Conservation (phyloP, 306 rosid species). For the Dryas octopetala region DNA sequence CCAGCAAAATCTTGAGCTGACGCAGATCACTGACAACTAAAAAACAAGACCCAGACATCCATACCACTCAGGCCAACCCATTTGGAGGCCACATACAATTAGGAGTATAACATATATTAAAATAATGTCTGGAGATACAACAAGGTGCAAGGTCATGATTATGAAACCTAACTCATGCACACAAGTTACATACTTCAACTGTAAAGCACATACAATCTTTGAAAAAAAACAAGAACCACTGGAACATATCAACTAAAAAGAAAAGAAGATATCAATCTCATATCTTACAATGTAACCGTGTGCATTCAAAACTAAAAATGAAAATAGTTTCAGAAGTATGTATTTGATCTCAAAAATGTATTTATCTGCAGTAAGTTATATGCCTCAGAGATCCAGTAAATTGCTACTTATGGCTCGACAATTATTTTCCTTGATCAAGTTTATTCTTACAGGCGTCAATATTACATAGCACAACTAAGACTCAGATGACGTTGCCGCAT, state of each 20-base stretch:
- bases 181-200: not conserved
- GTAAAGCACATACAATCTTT: not conserved
- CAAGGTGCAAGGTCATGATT: not conserved
- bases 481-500: constrained; percentile 71
- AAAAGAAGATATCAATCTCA: not conserved
- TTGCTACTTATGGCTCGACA: constrained; percentile 31
- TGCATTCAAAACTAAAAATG: constrained; percentile 11
- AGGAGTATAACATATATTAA: not conserved
- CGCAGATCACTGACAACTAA: no score
- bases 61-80: not conserved
- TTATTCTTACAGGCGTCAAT: constrained; percentile 35
- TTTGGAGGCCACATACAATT: not conserved
- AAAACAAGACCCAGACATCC: no score
- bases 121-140: no score
- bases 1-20: no score
- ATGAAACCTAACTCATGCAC: not conserved
- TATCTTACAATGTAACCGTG: not conserved
- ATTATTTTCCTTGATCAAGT: constrained; percentile 39
- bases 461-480: constrained; percentile 45
- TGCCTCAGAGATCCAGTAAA: constrained; percentile 31
- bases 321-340: constrained; percentile 7
- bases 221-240: not conserved
- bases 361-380: constrained; percentile 25
- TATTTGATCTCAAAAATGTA: constrained; percentile 21
- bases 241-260: not conserved